Evolutionary conservation across 345 rosid species (phyloP).

Genomic region (Arabis hirsuta): DNA sequence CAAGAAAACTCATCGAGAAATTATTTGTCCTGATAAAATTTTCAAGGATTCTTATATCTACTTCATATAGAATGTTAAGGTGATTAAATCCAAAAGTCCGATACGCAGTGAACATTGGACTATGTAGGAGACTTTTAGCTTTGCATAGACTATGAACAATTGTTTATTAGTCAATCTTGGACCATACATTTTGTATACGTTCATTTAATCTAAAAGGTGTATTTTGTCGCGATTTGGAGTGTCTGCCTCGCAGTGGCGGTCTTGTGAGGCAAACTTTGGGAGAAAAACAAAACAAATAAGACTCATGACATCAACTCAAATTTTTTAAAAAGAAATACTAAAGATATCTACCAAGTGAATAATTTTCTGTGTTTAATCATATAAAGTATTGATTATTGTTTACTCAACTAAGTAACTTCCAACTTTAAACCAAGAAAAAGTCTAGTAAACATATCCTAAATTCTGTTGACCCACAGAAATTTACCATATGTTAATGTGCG

Average conservation of each 20-base stretch:
- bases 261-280: conserved; percentile 26
- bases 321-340: not conserved
- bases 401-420: not conserved
- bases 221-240: conserved; percentile 31
- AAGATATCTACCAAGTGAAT: conserved; percentile 17
- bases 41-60: not conserved
- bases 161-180: conserved; percentile 8
- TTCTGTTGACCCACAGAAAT: conserved; percentile 6
- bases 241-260: conserved; percentile 36
- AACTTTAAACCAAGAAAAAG: conserved; percentile 31
- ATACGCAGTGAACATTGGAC: not conserved
- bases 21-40: not conserved
- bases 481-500: conserved; percentile 5
- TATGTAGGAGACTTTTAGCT: not conserved
- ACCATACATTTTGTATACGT: not conserved
- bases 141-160: not conserved
- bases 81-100: not conserved
- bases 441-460: conserved; percentile 24
- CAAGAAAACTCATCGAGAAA: not conserved
- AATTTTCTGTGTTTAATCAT: not conserved
- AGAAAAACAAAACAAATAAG: not conserved
- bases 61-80: conserved; percentile 3
- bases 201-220: conserved; percentile 31
- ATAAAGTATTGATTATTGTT: not conserved
- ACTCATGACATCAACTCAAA: conserved; percentile 2